Percentiles rank a stretch among this genome's conserved stretches.
These are phyloP conservation scores for Cryphonectria japonica DNA, from an alignment of 2,329 filamentous ascomycete genomes.

Conservation along the genomic window DNA sequence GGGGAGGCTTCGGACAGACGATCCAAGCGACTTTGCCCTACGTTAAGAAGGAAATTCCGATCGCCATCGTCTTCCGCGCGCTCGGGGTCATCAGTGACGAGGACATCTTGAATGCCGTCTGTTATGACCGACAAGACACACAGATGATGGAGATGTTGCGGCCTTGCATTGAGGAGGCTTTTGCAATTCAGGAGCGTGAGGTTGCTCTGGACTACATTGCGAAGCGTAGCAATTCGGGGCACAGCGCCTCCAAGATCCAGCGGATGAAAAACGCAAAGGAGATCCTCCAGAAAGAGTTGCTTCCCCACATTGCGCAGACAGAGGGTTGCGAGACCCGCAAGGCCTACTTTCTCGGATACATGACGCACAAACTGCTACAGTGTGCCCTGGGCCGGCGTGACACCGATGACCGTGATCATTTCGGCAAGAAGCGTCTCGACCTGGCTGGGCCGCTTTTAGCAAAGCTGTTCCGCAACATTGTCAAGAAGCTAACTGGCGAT, in stretches of 20 bases:
- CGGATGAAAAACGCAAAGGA: slow-evolving; percentile 92
- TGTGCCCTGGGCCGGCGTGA: slow-evolving; percentile 91
- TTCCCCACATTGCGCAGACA: slow-evolving; percentile 94
- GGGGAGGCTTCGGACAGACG: slow-evolving; percentile 81
- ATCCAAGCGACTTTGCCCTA: slow-evolving; percentile 92
- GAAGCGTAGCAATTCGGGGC: slow-evolving; percentile 75
- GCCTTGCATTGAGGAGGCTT: slow-evolving; percentile 95
- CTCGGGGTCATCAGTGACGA: slow-evolving; percentile 96
- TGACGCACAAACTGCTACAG: slow-evolving; percentile 95
- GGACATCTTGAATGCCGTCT: slow-evolving; percentile 97
- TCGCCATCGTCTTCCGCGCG: slow-evolving; percentile 94
- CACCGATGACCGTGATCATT: slow-evolving; percentile 96
- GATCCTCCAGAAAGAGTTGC: slow-evolving; percentile 93
- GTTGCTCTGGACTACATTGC: slow-evolving; percentile 95
- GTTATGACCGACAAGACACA: slow-evolving; percentile 91
- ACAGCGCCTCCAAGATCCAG: slow-evolving; percentile 78
- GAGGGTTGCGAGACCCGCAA: slow-evolving; percentile 95
- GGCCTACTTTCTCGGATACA: slow-evolving; percentile 97
- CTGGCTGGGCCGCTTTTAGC: slow-evolving; percentile 91
- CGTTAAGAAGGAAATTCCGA: slow-evolving; percentile 89
- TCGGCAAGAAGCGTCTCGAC: slow-evolving; percentile 97
- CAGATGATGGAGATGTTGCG: slow-evolving; percentile 98
- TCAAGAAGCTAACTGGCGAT: slow-evolving; percentile 88
- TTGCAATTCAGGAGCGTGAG: slow-evolving; percentile 93
- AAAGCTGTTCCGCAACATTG: slow-evolving; percentile 92